Conservation (phyloP, 495 filamentous ascomycete species). For the Tuber melanosporum region DNA sequence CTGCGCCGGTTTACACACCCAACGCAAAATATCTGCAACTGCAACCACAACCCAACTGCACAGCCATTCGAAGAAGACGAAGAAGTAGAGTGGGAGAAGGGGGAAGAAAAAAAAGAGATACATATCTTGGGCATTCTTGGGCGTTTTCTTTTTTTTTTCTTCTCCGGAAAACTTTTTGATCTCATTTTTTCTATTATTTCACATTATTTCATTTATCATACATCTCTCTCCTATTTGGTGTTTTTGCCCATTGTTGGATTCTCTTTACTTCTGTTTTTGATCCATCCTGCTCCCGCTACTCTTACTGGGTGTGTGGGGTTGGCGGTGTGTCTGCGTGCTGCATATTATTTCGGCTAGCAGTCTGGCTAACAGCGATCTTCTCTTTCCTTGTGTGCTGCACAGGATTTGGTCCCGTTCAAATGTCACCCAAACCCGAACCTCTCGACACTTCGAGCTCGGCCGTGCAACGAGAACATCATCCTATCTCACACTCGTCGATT, state of each 20-base stretch:
- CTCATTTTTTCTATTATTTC: slow-evolving; percentile 11
- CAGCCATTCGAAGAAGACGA: slow-evolving; percentile 6
- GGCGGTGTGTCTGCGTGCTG: slow-evolving; percentile 1
- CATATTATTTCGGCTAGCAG: slow-evolving; percentile 13
- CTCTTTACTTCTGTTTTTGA: not conserved
- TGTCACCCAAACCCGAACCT: slow-evolving; percentile 42
- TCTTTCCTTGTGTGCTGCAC: slow-evolving; percentile 27
- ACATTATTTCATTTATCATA: slow-evolving; percentile 20
- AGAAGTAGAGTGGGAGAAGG: not conserved
- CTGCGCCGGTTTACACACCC: slow-evolving; percentile 5
- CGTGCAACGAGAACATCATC: slow-evolving; percentile 41
- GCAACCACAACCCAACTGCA: not conserved
- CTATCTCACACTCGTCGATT: slow-evolving; percentile 41
- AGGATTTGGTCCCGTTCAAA: slow-evolving; percentile 43
- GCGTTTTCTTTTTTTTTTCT: slow-evolving; percentile 18
- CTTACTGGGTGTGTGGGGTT: slow-evolving; percentile 4
- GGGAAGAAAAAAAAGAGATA: not conserved
- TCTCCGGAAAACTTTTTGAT: not conserved
- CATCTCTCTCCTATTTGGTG: not conserved
- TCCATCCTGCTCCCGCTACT: not conserved
- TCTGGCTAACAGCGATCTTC: slow-evolving; percentile 38
- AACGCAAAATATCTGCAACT: not conserved
- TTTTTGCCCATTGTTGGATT: not conserved
- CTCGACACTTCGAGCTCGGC: slow-evolving; percentile 40
- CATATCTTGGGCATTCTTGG: slow-evolving; percentile 19